Evolutionary conservation across 2,329 filamentous ascomycete species (phyloP).

Genomic region (Aureobasidium sp.): DNA sequence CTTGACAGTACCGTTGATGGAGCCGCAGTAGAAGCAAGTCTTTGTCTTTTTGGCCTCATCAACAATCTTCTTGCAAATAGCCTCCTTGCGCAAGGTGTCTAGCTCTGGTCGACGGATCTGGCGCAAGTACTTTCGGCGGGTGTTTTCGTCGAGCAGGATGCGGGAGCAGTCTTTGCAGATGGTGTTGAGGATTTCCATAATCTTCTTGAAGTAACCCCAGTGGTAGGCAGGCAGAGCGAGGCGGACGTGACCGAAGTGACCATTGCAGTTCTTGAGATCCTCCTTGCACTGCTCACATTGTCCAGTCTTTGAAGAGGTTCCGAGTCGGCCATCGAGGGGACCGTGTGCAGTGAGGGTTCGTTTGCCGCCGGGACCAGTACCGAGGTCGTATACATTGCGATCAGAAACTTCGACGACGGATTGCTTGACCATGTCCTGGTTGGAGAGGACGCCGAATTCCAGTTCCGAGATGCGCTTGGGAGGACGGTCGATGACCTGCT

Average conservation of each 20-base stretch:
- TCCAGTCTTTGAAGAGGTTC: slow-evolving; percentile 76
- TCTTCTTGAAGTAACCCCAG: slow-evolving; percentile 90
- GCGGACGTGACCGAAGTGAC: slow-evolving; percentile 90
- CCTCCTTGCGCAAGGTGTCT: slow-evolving; percentile 77
- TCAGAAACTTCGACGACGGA: slow-evolving; percentile 93
- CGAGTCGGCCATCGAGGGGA: slow-evolving; percentile 79
- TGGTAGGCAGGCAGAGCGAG: slow-evolving; percentile 90
- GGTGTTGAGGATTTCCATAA: slow-evolving; percentile 83
- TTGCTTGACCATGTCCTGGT: slow-evolving; percentile 91
- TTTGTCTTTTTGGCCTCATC: slow-evolving; percentile 84
- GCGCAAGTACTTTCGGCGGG: slow-evolving; percentile 68
- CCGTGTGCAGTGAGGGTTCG: slow-evolving; percentile 72
- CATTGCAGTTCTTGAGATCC: slow-evolving; percentile 74
- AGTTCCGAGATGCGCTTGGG: slow-evolving; percentile 89
- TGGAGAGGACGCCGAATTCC: slow-evolving; percentile 92
- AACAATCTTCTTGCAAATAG: slow-evolving; percentile 79
- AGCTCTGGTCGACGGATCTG: slow-evolving; percentile 72
- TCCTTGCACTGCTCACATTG: slow-evolving; percentile 78
- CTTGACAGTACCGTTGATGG: slow-evolving; percentile 82
- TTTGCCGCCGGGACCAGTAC: slow-evolving; percentile 40
- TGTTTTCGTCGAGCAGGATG: slow-evolving; percentile 72
- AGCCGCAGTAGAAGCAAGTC: slow-evolving; percentile 69
- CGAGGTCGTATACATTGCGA: slow-evolving; percentile 84
- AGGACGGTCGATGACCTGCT: slow-evolving; percentile 79
- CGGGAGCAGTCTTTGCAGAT: slow-evolving; percentile 91